These are phyloP conservation scores for Casuarina glauca DNA, from an alignment of 306 rosid species.

Conservation along the genomic window DNA sequence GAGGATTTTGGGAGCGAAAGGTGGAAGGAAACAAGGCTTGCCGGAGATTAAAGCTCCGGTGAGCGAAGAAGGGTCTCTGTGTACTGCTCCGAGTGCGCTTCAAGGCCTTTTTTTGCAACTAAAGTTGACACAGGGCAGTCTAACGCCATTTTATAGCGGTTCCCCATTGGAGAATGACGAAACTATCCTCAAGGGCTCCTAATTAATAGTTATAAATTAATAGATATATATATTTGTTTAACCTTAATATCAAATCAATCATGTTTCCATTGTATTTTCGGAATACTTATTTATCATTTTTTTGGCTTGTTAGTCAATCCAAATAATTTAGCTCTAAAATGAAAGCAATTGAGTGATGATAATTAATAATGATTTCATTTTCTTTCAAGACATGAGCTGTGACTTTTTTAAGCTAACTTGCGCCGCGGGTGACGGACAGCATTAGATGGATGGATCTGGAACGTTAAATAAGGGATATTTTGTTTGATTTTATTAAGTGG, in stretches of 20 bases:
- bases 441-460: background rate
- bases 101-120: conserved; percentile 48
- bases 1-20: background rate
- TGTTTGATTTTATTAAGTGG: background rate
- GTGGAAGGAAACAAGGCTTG: background rate
- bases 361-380: too few relatives aligned
- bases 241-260: too few relatives aligned
- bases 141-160: conserved; percentile 36
- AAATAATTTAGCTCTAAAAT: too few relatives aligned
- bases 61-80: background rate
- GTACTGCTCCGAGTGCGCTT: conserved; percentile 8
- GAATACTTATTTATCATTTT: too few relatives aligned
- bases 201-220: too few relatives aligned
- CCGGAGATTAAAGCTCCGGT: conserved; percentile 43
- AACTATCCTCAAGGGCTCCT: conserved; percentile 20
- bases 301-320: too few relatives aligned
- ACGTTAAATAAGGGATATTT: background rate
- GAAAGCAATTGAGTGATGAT: too few relatives aligned
- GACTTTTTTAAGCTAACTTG: background rate
- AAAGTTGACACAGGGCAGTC: conserved; percentile 45
- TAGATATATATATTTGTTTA: too few relatives aligned
- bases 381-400: too few relatives aligned
- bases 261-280: too few relatives aligned
- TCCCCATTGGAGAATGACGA: background rate
- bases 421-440: background rate